Evolutionary conservation across 1,139 yeast genomes (phyloP).

Genomic region (Geotrichum siamense): DNA sequence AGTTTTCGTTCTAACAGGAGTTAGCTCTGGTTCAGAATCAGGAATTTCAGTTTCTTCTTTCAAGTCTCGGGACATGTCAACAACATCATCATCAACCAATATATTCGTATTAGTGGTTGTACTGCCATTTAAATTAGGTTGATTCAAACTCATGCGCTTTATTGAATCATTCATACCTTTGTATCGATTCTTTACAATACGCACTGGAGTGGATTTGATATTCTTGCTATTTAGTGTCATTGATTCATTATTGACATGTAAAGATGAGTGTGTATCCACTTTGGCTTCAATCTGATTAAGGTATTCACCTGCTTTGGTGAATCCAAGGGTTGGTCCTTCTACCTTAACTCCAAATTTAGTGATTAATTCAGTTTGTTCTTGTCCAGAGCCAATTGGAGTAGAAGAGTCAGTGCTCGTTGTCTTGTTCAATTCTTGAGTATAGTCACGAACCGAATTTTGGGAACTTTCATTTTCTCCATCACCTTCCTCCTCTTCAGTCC

Average conservation of each 20-base stretch:
- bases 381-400: background rate
- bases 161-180: background rate
- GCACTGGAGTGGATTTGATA: background rate
- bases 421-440: background rate
- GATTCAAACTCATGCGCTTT: background rate
- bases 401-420: background rate
- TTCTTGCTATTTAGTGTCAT: background rate
- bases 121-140: background rate
- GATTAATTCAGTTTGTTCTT: background rate
- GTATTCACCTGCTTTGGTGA: background rate
- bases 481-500: slow-evolving; percentile 2
- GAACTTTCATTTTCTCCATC: slow-evolving; percentile 1
- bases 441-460: background rate
- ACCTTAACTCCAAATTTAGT: background rate
- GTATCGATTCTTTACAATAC: background rate
- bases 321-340: background rate
- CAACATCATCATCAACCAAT: background rate
- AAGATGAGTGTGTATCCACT: background rate
- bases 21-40: slow-evolving; percentile 2
- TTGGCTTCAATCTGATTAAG: background rate
- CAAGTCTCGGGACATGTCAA: background rate
- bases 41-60: background rate
- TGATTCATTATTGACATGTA: background rate
- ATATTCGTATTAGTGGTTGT: background rate
- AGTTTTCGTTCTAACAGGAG: too few species aligned